Conservation (phyloP, 2,329 filamentous ascomycete species). For the Colletotrichum godetiae region DNA sequence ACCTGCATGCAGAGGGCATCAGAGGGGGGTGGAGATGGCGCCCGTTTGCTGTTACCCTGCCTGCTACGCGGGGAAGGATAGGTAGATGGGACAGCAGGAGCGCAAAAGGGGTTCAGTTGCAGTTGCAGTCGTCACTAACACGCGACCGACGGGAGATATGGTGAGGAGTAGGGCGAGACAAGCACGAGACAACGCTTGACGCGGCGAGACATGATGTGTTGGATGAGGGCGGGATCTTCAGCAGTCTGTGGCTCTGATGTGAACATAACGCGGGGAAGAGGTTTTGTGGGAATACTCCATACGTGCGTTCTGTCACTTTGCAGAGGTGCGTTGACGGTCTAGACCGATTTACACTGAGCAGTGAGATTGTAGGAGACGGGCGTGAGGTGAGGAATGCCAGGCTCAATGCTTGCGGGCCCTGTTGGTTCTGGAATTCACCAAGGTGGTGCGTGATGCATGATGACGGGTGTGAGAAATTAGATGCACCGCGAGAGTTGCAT, state of each 20-base stretch:
- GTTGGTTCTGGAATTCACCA: background rate
- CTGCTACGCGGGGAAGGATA: background rate
- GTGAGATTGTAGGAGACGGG: background rate
- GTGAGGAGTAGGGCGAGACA: background rate
- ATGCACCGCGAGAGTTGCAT: background rate
- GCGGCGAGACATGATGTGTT: conserved; percentile 11
- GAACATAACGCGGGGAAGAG: conserved; percentile 5
- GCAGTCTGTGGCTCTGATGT: conserved; percentile 2
- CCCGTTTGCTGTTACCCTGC: background rate
- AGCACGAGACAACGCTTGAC: conserved; percentile 7
- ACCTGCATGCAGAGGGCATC: background rate
- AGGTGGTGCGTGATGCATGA: background rate
- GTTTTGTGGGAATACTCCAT: background rate
- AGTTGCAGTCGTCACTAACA: conserved; percentile 4
- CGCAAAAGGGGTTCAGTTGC: background rate
- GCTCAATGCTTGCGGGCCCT: background rate
- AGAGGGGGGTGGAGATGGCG: background rate
- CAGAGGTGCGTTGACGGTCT: background rate
- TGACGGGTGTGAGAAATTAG: background rate
- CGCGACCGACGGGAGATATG: background rate
- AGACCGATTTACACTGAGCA: background rate
- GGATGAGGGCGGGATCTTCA: conserved; percentile 3
- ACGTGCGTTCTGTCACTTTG: background rate
- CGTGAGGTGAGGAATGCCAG: background rate
- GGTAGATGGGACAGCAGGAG: background rate